Percentiles rank a stretch among this genome's conserved stretches.
Evolutionary conservation across 116 monocot genomes (phyloP).

Genomic region (Trichopus zeylanicus): DNA sequence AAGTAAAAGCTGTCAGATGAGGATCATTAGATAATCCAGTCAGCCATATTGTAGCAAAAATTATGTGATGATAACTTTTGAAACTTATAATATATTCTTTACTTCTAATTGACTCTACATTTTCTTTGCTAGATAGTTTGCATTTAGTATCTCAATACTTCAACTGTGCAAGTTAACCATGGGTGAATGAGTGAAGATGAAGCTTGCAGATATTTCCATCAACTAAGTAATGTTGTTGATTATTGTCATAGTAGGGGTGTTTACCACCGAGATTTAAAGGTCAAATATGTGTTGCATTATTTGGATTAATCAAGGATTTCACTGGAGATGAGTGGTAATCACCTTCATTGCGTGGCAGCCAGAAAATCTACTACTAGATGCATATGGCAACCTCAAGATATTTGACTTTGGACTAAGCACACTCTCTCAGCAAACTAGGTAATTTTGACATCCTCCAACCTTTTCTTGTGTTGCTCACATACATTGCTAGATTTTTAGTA

Average conservation of each 20-base stretch:
- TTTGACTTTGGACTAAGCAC: conserved; percentile 89
- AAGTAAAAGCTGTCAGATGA: no score
- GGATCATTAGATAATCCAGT: no score
- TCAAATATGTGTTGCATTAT: conserved; percentile 2
- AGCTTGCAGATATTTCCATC: conserved; percentile 79
- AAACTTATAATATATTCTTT: no score
- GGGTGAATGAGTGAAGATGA: conserved; percentile 73
- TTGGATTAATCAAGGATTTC: background rate
- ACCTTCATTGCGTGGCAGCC: conserved; percentile 35
- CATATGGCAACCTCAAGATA: conserved; percentile 63
- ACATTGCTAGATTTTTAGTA: background rate
- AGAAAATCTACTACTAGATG: conserved; percentile 75
- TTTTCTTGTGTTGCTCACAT: background rate
- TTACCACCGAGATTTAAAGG: conserved; percentile 80
- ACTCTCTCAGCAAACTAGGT: conserved; percentile 75
- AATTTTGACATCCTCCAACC: conserved; percentile 12
- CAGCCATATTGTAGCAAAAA: no score
- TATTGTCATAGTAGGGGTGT: no score
- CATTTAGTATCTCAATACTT: no score
- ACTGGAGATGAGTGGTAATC: background rate
- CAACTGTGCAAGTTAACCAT: conserved; percentile 42
- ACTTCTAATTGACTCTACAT: no score
- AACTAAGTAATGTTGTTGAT: conserved; percentile 84
- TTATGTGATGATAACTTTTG: no score
- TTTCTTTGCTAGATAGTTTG: background rate